phyloP scores from a whole-genome alignment of 2,329 filamentous ascomycete genomes.

The Verticillium dahliae region DNA sequence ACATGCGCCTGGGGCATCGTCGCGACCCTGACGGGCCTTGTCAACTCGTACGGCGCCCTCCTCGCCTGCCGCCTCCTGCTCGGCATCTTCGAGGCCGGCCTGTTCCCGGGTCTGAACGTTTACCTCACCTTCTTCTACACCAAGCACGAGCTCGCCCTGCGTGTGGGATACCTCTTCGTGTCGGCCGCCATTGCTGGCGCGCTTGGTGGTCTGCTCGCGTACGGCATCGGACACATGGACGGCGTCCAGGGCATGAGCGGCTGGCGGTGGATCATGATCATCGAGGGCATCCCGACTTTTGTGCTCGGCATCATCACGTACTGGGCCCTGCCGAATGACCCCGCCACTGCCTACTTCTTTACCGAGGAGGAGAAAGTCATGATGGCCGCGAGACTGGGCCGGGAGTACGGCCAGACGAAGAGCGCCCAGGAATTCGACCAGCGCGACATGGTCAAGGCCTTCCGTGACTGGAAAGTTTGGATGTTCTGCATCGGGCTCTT shows the following conservation, averaged over 20 bases:
- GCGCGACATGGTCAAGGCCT: slow-evolving; percentile 58
- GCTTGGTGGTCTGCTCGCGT: slow-evolving; percentile 66
- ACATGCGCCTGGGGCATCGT: slow-evolving; percentile 60
- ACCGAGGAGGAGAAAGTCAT: slow-evolving; percentile 25
- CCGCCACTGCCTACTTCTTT: slow-evolving; percentile 20
- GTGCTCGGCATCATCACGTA: slow-evolving; percentile 43
- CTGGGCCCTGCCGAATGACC: slow-evolving; percentile 48
- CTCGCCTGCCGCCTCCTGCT: slow-evolving; percentile 64
- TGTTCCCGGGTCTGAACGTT: slow-evolving; percentile 62
- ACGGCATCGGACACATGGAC: slow-evolving; percentile 67
- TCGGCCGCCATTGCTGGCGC: slow-evolving; percentile 65
- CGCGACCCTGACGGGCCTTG: slow-evolving; percentile 63
- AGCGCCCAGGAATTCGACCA: slow-evolving; percentile 41
- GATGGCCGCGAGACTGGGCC: slow-evolving; percentile 16
- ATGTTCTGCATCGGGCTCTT: slow-evolving; percentile 65
- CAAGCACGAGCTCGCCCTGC: slow-evolving; percentile 63
- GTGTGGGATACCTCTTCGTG: slow-evolving; percentile 69
- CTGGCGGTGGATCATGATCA: slow-evolving; percentile 68
- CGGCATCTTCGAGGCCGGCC: slow-evolving; percentile 61
- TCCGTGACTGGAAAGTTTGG: slow-evolving; percentile 72
- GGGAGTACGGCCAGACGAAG: slow-evolving; percentile 41
- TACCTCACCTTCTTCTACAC: slow-evolving; percentile 75
- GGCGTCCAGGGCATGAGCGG: slow-evolving; percentile 56
- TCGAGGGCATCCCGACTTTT: slow-evolving; percentile 41
- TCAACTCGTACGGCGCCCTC: slow-evolving; percentile 56